phyloP scores from a whole-genome alignment of 768 basidiomycete genomes.

The Porpolomopsis calyptriformis region DNA sequence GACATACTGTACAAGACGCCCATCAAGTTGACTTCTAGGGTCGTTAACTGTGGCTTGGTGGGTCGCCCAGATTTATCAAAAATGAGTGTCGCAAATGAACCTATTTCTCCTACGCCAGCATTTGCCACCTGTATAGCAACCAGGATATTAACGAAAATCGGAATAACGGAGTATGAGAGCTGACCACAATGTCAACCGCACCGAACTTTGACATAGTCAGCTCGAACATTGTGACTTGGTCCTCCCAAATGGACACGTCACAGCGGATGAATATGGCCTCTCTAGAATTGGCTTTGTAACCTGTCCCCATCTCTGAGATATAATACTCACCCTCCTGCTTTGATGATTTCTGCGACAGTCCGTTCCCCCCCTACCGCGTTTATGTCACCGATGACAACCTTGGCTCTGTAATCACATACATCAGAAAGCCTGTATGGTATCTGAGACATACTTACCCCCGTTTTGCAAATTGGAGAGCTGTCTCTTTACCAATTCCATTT shows the following conservation, averaged over 20 bases:
- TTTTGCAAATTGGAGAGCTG: conserved; percentile 40
- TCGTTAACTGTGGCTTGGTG: conserved; percentile 32
- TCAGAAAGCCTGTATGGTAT: neutral
- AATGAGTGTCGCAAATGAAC: conserved; percentile 19
- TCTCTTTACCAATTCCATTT: conserved; percentile 44
- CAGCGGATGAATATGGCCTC: conserved; percentile 33
- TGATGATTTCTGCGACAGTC: conserved; percentile 30
- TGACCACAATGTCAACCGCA: conserved; percentile 43
- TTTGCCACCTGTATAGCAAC: conserved; percentile 30
- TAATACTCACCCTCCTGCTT: conserved; percentile 32
- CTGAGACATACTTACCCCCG: conserved; percentile 29
- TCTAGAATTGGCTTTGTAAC: conserved; percentile 18
- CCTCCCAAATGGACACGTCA: conserved; percentile 45
- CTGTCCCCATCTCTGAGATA: neutral
- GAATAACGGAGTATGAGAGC: conserved; percentile 10
- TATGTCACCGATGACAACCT: conserved; percentile 44
- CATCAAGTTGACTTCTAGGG: conserved; percentile 39
- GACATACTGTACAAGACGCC: conserved; percentile 39
- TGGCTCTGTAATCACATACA: conserved; percentile 28
- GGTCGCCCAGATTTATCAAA: conserved; percentile 31
- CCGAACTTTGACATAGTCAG: conserved; percentile 35
- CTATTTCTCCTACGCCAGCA: conserved; percentile 35
- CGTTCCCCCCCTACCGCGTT: conserved; percentile 30
- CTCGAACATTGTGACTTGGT: conserved; percentile 43
- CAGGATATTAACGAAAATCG: neutral